A percentile compares a stretch with the other conserved stretches of the same genome.
phyloP scores from a whole-genome alignment of 345 rosid species.

The Sapria himalayana region DNA sequence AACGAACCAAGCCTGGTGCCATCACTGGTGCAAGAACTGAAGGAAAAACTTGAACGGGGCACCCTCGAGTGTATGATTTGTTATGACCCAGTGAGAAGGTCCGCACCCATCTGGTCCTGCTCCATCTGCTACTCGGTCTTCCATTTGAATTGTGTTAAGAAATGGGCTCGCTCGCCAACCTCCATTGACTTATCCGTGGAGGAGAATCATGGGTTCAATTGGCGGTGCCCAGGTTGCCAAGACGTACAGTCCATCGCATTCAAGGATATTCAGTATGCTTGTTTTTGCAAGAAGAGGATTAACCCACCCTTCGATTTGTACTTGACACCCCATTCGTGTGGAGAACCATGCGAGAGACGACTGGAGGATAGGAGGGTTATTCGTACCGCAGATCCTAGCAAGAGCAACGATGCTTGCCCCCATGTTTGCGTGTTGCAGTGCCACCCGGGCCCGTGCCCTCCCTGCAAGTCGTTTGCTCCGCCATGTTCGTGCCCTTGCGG shows the following conservation, averaged over 20 bases:
- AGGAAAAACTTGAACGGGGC: constrained; percentile 61
- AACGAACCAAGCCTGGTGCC: constrained; percentile 55
- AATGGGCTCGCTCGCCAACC: constrained; percentile 89
- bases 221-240: constrained; percentile 99
- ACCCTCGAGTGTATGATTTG: constrained; percentile 90
- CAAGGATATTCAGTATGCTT: constrained; percentile 55
- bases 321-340: constrained; percentile 93
- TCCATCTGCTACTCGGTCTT: constrained; percentile 86
- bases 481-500: constrained; percentile 71
- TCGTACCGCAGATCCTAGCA: constrained; percentile 12
- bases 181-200: constrained; percentile 59
- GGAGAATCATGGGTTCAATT: constrained; percentile 70
- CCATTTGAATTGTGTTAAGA: constrained; percentile 82
- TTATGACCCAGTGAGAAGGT: constrained; percentile 67
- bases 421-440: constrained; percentile 90
- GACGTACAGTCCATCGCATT: constrained; percentile 54
- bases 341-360: constrained; percentile 90
- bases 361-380: constrained; percentile 48
- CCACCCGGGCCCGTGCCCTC: constrained; percentile 98
- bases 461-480: constrained; percentile 90
- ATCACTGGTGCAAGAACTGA: constrained; percentile 75
- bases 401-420: constrained; percentile 64
- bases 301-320: constrained; percentile 86
- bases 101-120: constrained; percentile 79
- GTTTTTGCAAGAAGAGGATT: constrained; percentile 68